phyloP scores from a whole-genome alignment of 768 basidiomycete genomes.

The Pleurotus salmoneostramineus region DNA sequence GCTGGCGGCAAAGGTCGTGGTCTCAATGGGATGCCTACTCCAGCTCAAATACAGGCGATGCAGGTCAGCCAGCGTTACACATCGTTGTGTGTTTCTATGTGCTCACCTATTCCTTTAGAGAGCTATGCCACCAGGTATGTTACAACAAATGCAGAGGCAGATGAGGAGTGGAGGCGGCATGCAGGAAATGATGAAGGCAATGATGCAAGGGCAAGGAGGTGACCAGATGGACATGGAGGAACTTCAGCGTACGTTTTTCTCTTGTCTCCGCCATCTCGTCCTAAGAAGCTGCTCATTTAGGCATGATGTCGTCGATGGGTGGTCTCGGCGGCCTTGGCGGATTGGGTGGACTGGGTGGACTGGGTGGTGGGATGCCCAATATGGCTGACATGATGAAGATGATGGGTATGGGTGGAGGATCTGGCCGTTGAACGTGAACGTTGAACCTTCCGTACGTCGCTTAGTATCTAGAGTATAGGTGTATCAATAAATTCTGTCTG shows the following conservation, averaged over 20 bases:
- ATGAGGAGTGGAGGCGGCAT: constrained; percentile 81
- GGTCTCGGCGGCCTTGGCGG: constrained; percentile 58
- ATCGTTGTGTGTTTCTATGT: neutral
- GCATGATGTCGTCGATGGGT: constrained; percentile 89
- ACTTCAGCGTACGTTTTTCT: constrained; percentile 72
- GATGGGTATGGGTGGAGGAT: constrained; percentile 73
- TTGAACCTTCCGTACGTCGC: neutral
- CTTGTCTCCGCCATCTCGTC: constrained; percentile 1
- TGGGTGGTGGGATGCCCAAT: constrained; percentile 59
- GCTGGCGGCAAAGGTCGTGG: constrained; percentile 85
- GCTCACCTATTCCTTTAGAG: constrained; percentile 41
- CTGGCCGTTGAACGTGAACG: neutral
- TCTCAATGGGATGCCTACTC: constrained; percentile 84
- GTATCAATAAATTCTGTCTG: neutral
- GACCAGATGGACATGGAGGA: constrained; percentile 92
- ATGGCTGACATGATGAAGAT: constrained; percentile 83
- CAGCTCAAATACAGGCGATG: constrained; percentile 92
- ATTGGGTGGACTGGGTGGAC: constrained; percentile 52
- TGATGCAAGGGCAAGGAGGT: constrained; percentile 94
- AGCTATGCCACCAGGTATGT: constrained; percentile 91
- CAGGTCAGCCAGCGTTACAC: constrained; percentile 49
- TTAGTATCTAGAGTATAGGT: neutral
- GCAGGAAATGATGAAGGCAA: constrained; percentile 97
- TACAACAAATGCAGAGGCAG: constrained; percentile 89
- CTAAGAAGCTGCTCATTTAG: constrained; percentile 28